Evolutionary conservation across 345 rosid species (phyloP), one percentile per base, ranked within the genome.

Genomic region (Limnanthes douglasii): DNA sequence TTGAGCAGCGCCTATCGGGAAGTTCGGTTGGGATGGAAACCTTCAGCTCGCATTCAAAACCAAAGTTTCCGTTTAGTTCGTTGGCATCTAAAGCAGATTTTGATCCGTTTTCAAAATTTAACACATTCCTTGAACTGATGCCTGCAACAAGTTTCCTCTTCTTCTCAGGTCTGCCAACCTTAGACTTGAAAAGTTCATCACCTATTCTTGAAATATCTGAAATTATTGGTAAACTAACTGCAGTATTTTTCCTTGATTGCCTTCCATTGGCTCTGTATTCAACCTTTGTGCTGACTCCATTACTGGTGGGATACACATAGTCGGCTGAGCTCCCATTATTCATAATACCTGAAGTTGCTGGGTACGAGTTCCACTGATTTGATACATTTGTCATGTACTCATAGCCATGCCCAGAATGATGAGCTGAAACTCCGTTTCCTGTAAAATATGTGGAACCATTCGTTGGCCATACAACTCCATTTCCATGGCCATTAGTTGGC

Each of bases 391-490:
- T 51, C 41, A 43, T 65, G 50, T 75, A 65, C 37, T 88, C 97
- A 15, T 73, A 83, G 1, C 83, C 78, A 43, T 83, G 86, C 39
- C 69, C 68, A 21, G 72, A 39, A 59, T 78, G 90, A 56, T 70
- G 59, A 21, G 76, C 68, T 5, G 72, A 27, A 43, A 29, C 10
- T 11, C 12, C 5, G 32, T 9, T 39, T 37, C n/a, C n/a, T n/a
- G n/a, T n/a, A n/a, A 56, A 60, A 49, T 72, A 60, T 0, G 86
- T 44, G 35, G 85, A 35, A 48, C 61, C 74, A 3, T 86, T 60
- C 15, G 94, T 86, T 60, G 71, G 20, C 50, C 42, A 44, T 69
- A 86, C 38, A 21, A 71, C 59, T 5, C 75, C 73, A 46, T 72
- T 49, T 37, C 62, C 62, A 56, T 69, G 70, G n/a, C 82, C 79